Evolutionary conservation across 768 basidiomycete species (phyloP).

Genomic region (Roridomyces roridus): DNA sequence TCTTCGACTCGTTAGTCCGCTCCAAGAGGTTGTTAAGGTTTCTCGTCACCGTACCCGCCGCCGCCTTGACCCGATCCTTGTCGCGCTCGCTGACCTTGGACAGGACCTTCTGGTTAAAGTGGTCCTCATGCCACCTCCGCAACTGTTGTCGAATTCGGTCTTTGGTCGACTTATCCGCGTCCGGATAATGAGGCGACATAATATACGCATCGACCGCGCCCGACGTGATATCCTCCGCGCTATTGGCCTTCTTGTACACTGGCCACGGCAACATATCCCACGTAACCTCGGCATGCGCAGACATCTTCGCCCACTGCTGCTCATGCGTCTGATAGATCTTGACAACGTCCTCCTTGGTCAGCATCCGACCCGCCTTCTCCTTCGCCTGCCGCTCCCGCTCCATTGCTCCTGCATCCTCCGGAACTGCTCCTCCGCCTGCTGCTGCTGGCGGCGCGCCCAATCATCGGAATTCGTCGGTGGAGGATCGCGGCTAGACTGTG

Average conservation of each 20-base stretch:
- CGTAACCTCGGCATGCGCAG: constrained; percentile 47
- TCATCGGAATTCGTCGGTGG: constrained; percentile 48
- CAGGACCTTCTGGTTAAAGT: constrained; percentile 75
- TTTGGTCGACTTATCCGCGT: constrained; percentile 59
- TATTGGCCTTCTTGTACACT: constrained; percentile 58
- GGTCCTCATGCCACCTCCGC: constrained; percentile 82
- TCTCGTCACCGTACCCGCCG: constrained; percentile 75
- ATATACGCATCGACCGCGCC: constrained; percentile 66
- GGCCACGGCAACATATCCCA: constrained; percentile 84
- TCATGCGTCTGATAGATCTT: constrained; percentile 68
- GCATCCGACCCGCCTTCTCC: constrained; percentile 47
- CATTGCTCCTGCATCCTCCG: constrained; percentile 67
- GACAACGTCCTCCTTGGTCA: constrained; percentile 63
- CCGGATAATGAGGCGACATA: constrained; percentile 59
- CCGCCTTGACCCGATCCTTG: constrained; percentile 69
- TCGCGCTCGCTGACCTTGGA: constrained; percentile 68
- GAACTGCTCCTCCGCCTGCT: constrained; percentile 70
- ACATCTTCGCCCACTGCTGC: constrained; percentile 60
- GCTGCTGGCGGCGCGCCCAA: constrained; percentile 68
- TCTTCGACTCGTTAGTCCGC: constrained; percentile 26
- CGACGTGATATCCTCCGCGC: constrained; percentile 67
- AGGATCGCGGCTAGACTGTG: constrained; percentile 29
- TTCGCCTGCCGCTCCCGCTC: constrained; percentile 46
- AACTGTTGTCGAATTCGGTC: constrained; percentile 81
- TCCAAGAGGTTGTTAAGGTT: constrained; percentile 72